Evolutionary conservation across 352 stramenopile species (phyloP).

Genomic region (Thalassiosira tumida): DNA sequence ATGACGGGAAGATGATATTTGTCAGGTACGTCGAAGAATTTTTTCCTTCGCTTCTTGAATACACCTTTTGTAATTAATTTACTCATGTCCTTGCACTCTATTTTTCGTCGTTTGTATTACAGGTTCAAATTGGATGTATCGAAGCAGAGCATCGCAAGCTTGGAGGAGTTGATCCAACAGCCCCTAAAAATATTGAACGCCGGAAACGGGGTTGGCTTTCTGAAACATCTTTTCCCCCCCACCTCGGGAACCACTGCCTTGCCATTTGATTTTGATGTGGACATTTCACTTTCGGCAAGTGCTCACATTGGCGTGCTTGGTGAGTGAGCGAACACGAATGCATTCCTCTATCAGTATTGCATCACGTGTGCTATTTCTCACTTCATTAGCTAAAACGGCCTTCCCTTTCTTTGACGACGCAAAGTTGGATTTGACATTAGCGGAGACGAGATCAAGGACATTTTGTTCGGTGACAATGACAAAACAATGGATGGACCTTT

Average conservation of each 20-base stretch:
- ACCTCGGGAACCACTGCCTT: not conserved
- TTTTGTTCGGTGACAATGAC: conserved; percentile 31
- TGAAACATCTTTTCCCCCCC: conserved; percentile 40
- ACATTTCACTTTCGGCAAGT: conserved; percentile 55
- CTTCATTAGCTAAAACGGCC: too few species aligned
- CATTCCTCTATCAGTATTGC: too few species aligned
- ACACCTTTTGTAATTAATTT: too few species aligned
- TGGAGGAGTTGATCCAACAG: conserved; percentile 48
- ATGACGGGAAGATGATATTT: conserved; percentile 68
- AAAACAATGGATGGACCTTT: conserved; percentile 7
- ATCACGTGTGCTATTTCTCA: conserved; percentile 11
- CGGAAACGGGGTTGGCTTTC: conserved; percentile 49
- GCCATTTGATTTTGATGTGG: conserved; percentile 34
- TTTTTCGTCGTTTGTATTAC: too few species aligned
- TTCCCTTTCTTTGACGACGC: too few species aligned
- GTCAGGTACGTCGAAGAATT: too few species aligned
- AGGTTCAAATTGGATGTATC: conserved; percentile 72
- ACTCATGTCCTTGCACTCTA: too few species aligned
- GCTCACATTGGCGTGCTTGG: conserved; percentile 49
- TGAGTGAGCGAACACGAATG: too few species aligned
- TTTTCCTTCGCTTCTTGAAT: too few species aligned
- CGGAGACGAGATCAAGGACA: conserved; percentile 17
- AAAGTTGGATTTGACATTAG: conserved; percentile 70
- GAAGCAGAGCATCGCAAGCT: conserved; percentile 9
- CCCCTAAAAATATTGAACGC: conserved; percentile 63